Conservation (phyloP, 352 stramenopile genomes). For the Phytopythium sindhum region DNA sequence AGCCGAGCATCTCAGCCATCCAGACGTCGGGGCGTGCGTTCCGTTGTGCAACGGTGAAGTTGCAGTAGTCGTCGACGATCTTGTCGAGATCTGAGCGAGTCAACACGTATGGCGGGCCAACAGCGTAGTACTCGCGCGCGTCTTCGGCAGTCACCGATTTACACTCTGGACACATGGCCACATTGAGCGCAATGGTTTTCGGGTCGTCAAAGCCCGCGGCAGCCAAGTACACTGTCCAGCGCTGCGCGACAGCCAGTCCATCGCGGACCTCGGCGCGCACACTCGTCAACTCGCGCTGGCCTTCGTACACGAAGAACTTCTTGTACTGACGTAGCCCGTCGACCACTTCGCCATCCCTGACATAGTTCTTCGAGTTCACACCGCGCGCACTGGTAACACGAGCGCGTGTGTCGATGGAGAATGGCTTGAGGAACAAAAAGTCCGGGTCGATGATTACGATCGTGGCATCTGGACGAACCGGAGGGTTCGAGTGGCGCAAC, state of each 20-base stretch:
- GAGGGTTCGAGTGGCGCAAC: constrained; percentile 59
- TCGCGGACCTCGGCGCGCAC: constrained; percentile 40
- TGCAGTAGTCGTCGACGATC: constrained; percentile 67
- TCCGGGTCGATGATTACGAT: constrained; percentile 71
- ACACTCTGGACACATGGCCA: constrained; percentile 54
- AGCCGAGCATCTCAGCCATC: constrained; percentile 59
- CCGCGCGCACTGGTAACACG: constrained; percentile 49
- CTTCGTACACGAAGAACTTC: constrained; percentile 76
- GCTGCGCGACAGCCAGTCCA: constrained; percentile 57
- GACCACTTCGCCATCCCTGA: constrained; percentile 56
- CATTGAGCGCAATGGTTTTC: constrained; percentile 11
- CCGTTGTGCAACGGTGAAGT: constrained; percentile 47
- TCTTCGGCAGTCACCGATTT: constrained; percentile 34
- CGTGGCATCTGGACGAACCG: constrained; percentile 36
- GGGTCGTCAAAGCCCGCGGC: constrained; percentile 34
- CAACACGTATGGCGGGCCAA: constrained; percentile 60
- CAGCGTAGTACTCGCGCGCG: constrained; percentile 42
- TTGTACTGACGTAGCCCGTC: constrained; percentile 80
- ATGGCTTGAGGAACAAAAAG: constrained; percentile 69
- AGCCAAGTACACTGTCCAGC: constrained; percentile 33
- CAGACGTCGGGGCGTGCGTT: constrained; percentile 27
- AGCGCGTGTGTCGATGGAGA: constrained; percentile 54
- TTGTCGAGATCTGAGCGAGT: constrained; percentile 43
- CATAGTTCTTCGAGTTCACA: constrained; percentile 60
- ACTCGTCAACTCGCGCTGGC: constrained; percentile 22